These are phyloP conservation scores for Phytophthora europaea DNA, from an alignment of 352 stramenopile species.

Conservation along the genomic window DNA sequence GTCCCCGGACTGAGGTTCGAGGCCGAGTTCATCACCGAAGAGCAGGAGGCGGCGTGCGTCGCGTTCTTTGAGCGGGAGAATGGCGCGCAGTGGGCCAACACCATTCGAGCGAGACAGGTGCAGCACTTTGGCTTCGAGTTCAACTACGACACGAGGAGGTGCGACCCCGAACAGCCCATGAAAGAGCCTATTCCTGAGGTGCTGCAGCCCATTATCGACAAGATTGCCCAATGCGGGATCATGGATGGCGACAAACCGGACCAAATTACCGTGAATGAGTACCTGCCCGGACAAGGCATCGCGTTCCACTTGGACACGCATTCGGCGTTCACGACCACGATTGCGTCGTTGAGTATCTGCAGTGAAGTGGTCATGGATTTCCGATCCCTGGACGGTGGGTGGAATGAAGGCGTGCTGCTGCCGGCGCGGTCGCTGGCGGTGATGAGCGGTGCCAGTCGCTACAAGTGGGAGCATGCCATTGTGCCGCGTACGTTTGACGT, in stretches of 20 bases:
- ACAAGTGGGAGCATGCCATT: slow-evolving; percentile 92
- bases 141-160: slow-evolving; percentile 85
- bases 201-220: slow-evolving; percentile 54
- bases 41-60: slow-evolving; percentile 66
- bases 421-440: slow-evolving; percentile 82
- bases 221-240: slow-evolving; percentile 58
- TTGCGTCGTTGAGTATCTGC: slow-evolving; percentile 82
- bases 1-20: slow-evolving; percentile 76
- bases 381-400: slow-evolving; percentile 62
- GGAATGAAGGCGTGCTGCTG: slow-evolving; percentile 71
- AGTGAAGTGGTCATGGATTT: slow-evolving; percentile 91
- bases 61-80: slow-evolving; percentile 70
- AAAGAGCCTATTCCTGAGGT: slow-evolving; percentile 56
- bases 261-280: slow-evolving; percentile 92
- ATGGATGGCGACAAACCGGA: slow-evolving; percentile 71
- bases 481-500: slow-evolving; percentile 86
- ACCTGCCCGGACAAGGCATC: slow-evolving; percentile 90
- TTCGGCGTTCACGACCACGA: slow-evolving; percentile 86
- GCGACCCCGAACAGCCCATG: slow-evolving; percentile 60
- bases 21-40: slow-evolving; percentile 70
- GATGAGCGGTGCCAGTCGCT: slow-evolving; percentile 86
- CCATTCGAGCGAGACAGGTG: slow-evolving; percentile 85
- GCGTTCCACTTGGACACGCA: slow-evolving; percentile 91
- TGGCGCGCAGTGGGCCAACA: slow-evolving; percentile 67
- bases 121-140: slow-evolving; percentile 92